These are phyloP conservation scores for Penicillium sp. DNA, from an alignment of 2,329 filamentous ascomycete species.

Conservation along the genomic window DNA sequence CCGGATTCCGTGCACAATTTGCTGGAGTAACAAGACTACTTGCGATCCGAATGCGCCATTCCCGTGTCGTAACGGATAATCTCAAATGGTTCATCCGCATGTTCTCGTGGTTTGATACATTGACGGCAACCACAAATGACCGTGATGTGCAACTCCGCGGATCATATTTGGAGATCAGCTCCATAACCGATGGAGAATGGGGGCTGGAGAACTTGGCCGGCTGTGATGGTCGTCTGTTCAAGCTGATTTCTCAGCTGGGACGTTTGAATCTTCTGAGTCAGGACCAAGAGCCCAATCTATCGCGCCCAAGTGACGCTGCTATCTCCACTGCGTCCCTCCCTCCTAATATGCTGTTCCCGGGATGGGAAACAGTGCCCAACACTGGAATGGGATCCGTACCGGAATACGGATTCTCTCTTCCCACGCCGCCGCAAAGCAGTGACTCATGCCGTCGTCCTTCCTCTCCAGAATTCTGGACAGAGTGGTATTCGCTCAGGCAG, in stretches of 20 bases:
- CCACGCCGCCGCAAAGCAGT: slow-evolving; percentile 27
- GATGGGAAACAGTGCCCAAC: slow-evolving; percentile 19
- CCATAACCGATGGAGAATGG: slow-evolving; percentile 66
- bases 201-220: slow-evolving; percentile 82
- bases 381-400: slow-evolving; percentile 41
- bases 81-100: slow-evolving; percentile 80
- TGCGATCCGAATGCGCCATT: slow-evolving; percentile 66
- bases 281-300: slow-evolving; percentile 46
- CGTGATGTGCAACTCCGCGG: slow-evolving; percentile 77
- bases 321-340: slow-evolving; percentile 34
- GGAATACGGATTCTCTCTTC: slow-evolving; percentile 33
- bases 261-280: slow-evolving; percentile 83
- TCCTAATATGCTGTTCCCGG: slow-evolving; percentile 35
- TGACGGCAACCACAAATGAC: slow-evolving; percentile 89
- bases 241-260: slow-evolving; percentile 77
- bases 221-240: slow-evolving; percentile 84
- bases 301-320: slow-evolving; percentile 25
- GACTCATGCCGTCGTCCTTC: slow-evolving; percentile 22
- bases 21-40: slow-evolving; percentile 90
- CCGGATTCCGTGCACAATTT: slow-evolving; percentile 90
- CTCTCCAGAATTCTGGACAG: slow-evolving; percentile 67
- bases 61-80: slow-evolving; percentile 65
- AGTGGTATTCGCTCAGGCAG: slow-evolving; percentile 78
- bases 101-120: slow-evolving; percentile 92
- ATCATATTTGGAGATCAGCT: slow-evolving; percentile 62